These are phyloP conservation scores for Neonectria ditissima DNA, from an alignment of 2,329 filamentous ascomycete species.

Conservation along the genomic window DNA sequence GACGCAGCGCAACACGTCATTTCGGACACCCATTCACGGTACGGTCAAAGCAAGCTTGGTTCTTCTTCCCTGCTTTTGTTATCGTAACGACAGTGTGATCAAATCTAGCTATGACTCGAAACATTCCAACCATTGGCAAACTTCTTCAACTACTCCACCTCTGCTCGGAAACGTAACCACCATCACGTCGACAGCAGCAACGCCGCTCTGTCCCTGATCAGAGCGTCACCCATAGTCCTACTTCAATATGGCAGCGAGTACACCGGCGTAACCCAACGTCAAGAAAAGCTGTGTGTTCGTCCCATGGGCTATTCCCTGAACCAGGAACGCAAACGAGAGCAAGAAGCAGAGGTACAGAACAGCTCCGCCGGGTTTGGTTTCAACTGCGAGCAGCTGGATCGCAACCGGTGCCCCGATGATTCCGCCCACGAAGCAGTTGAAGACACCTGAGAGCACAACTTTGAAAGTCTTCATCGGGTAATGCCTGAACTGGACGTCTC, in stretches of 20 bases:
- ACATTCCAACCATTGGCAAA: background rate
- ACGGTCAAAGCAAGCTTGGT: background rate
- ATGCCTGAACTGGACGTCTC: background rate
- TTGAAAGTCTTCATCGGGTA: background rate
- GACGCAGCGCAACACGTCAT: background rate
- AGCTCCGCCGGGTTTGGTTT: background rate
- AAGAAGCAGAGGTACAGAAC: background rate
- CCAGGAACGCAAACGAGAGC: background rate
- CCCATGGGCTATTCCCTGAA: background rate
- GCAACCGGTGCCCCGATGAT: background rate
- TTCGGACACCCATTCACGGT: background rate
- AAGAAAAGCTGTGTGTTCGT: background rate
- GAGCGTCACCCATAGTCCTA: background rate
- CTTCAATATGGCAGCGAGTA: background rate
- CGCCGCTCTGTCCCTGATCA: background rate
- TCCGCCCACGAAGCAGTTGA: background rate
- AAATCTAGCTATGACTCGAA: background rate
- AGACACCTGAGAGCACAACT: background rate
- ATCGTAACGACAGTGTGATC: background rate
- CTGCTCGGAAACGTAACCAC: background rate
- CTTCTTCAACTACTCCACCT: background rate
- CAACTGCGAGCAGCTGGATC: background rate
- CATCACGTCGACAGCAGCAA: background rate
- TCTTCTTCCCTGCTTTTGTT: background rate
- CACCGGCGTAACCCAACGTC: background rate